phyloP scores from a whole-genome alignment of 176 grass and related monocot species.

The Musa schizocarpa region DNA sequence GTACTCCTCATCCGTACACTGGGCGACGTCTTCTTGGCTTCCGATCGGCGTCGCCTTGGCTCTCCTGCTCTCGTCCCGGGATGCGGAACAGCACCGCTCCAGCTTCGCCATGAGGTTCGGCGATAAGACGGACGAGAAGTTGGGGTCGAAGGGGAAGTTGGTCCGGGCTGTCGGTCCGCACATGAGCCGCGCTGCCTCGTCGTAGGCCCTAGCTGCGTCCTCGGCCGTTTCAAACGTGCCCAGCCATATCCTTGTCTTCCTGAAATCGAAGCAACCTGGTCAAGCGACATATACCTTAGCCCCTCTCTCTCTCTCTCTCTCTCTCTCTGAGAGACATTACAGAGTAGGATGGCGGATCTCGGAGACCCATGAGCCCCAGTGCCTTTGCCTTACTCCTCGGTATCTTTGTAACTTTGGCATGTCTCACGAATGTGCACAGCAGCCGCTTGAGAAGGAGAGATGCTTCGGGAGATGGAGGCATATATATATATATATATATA shows the following conservation, averaged over 20 bases:
- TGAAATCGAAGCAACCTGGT: conserved; percentile 17
- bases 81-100: conserved; percentile 50
- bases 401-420: conserved; percentile 58
- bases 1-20: conserved; percentile 30
- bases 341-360: conserved; percentile 62
- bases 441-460: neutral
- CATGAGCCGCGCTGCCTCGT: conserved; percentile 80
- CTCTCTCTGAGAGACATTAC: conserved; percentile 16
- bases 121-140: conserved; percentile 22
- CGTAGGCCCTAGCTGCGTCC: conserved; percentile 79
- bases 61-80: neutral
- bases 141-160: conserved; percentile 40
- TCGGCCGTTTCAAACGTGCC: conserved; percentile 80
- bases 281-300: neutral
- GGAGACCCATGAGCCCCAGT: conserved; percentile 80
- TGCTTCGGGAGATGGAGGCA: neutral
- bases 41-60: neutral
- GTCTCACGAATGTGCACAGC: neutral
- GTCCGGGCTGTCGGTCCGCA: conserved; percentile 54
- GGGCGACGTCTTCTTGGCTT: neutral
- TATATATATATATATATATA: too few relatives aligned
- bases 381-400: conserved; percentile 60
- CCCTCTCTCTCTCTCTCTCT: neutral
- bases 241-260: conserved; percentile 96
- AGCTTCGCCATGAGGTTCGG: conserved; percentile 67